These are phyloP conservation scores for Eucalyptus brandiana DNA, from an alignment of 345 rosid species.

Conservation along the genomic window DNA sequence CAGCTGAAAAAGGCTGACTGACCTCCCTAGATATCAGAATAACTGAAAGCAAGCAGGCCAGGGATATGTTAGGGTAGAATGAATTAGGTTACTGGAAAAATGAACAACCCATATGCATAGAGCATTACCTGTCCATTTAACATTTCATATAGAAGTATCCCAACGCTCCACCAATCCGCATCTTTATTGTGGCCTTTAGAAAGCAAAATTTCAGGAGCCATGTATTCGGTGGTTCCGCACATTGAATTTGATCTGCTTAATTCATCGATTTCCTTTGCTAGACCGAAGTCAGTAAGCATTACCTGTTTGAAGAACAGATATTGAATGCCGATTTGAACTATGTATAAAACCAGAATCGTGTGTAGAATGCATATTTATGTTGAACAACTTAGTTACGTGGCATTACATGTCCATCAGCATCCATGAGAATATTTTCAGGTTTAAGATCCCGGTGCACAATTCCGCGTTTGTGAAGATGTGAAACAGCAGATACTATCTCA, in stretches of 20 bases:
- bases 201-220: conserved; percentile 67
- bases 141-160: conserved; percentile 63
- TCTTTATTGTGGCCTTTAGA: conserved; percentile 65
- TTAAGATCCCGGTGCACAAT: conserved; percentile 71
- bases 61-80: not conserved
- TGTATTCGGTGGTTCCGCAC: conserved; percentile 72
- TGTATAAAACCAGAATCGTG: not conserved
- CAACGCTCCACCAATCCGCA: conserved; percentile 78
- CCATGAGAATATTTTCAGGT: conserved; percentile 73
- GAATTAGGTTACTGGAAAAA: not conserved
- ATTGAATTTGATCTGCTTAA: conserved; percentile 56
- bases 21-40: not conserved
- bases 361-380: not conserved
- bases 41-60: not conserved
- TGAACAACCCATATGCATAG: not conserved
- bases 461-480: conserved; percentile 60
- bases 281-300: conserved; percentile 64
- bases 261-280: conserved; percentile 67
- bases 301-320: conserved; percentile 16
- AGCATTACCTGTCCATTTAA: conserved; percentile 48
- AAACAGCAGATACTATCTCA: conserved; percentile 69
- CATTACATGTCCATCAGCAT: conserved; percentile 58
- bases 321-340: not conserved
- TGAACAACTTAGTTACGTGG: not conserved
- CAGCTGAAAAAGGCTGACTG: not conserved